Percentiles rank a stretch among this genome's conserved stretches.
phyloP scores from a whole-genome alignment of 257 asterid genomes.

The Mentha longifolia region DNA sequence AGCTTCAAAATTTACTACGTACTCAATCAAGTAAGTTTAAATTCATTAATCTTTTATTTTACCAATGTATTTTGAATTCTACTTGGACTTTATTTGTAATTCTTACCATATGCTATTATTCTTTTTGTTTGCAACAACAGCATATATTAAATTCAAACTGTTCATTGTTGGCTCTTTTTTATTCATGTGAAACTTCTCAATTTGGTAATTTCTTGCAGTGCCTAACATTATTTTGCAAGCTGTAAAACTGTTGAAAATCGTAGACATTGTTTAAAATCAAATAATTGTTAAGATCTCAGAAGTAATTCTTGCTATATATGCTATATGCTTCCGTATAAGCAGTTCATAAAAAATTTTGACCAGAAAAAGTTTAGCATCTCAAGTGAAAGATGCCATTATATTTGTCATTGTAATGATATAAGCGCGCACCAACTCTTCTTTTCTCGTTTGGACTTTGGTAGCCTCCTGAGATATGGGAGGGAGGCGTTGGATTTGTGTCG shows the following conservation, averaged over 20 bases:
- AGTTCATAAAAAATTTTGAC: not conserved
- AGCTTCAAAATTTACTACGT: conserved; percentile 74
- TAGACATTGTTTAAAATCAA: not conserved
- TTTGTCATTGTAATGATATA: not conserved
- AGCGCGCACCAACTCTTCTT: not conserved
- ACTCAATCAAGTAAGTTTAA: conserved; percentile 69
- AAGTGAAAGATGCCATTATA: not conserved
- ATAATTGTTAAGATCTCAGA: not conserved
- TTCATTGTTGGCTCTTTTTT: not conserved
- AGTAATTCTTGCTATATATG: too few species aligned
- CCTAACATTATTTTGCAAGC: too few species aligned
- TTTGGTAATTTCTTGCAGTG: too few species aligned
- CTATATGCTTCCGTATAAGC: not conserved
- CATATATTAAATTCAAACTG: not conserved
- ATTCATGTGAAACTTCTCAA: not conserved
- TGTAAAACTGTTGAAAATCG: not conserved
- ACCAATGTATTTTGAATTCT: not conserved
- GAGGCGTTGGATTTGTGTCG: conserved; percentile 88
- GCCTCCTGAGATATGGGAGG: conserved; percentile 96
- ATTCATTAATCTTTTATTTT: not conserved
- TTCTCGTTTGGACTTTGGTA: conserved; percentile 32
- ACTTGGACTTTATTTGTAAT: conserved; percentile 3
- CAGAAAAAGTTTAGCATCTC: not conserved
- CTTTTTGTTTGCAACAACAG: not conserved
- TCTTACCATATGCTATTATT: not conserved